Evolutionary conservation across 257 asterid species (phyloP), one percentile per base, ranked within the genome.

Genomic region (Petunia axillaris): DNA sequence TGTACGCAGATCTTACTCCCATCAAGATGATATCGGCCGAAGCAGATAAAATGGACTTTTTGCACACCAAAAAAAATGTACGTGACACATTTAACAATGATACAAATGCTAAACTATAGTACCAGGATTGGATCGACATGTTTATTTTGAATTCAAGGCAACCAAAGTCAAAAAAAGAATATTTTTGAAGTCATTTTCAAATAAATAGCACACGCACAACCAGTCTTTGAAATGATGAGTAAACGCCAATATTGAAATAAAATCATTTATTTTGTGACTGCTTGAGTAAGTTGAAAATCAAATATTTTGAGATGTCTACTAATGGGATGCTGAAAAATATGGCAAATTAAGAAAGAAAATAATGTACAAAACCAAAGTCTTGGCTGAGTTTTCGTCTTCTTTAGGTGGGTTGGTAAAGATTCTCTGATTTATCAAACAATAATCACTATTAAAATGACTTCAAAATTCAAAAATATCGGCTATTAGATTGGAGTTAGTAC

Each of bases 381-480:
- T 35, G 43, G 35, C 10, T 5, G 77, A 48, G 25, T 46, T 46
- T 25, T 70, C 41, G 16, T 4, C 16, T 65, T 6, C 75, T 53
- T 77, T 44, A 2, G 53, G 83, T 64, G 63, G 74, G 66, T 79
- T 55, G 81, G 80, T 43, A 5, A 64, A 25, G 6, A 38, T 13
- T 36, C 8, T 5, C 8, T 5, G 8, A 7, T 43, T 54, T 6
- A 44, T 78, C 10, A 46, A 48, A 50, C 15, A 2, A 16, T 14
- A 5, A 55, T 25, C 25, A 25, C 10, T 13, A 8, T 4, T 46
- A 2, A 50, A 35, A 10, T 54, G 75, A 25, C 79, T 44, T 15
- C 14, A 43, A 80, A 38, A 4, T 84, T 85, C 85, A 85, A 85
- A 79, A 65, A 78, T 59, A 8, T 43, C 87, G 76, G 85, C 87